phyloP scores from a whole-genome alignment of 129 eudicot species.

The Solidago caesia region DNA sequence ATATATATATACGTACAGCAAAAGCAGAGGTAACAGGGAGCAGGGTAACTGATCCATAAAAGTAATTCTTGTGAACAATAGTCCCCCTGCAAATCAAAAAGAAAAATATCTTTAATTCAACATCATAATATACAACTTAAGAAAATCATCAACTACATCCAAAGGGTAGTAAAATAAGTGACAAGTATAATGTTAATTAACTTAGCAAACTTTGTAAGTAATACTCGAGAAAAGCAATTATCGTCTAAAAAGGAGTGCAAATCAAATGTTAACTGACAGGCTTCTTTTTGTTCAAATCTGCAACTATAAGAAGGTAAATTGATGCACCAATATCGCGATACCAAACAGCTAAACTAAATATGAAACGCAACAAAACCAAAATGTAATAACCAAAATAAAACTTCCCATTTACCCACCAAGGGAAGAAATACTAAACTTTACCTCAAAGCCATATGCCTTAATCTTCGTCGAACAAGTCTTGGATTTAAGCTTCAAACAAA shows the following conservation, averaged over 20 bases:
- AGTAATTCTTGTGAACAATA: slow-evolving; percentile 77
- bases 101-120: not conserved
- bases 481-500: slow-evolving; percentile 70
- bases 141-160: not conserved
- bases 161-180: not conserved
- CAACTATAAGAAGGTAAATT: not conserved
- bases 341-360: too few species aligned
- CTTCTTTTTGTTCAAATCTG: not conserved
- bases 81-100: slow-evolving; percentile 63
- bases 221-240: too few species aligned
- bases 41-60: slow-evolving; percentile 81
- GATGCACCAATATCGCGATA: not conserved
- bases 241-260: not conserved
- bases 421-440: slow-evolving; percentile 30
- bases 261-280: not conserved
- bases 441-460: slow-evolving; percentile 91
- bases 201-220: too few species aligned
- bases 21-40: slow-evolving; percentile 81
- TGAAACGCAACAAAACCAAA: not conserved
- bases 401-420: too few species aligned
- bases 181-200: too few species aligned
- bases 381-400: too few species aligned
- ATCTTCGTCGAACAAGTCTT: slow-evolving; percentile 89
- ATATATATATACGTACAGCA: slow-evolving; percentile 46
- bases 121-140: not conserved